Evolutionary conservation across 75 land plant species (phyloP).

Genomic region (Sequoia sempervirens): DNA sequence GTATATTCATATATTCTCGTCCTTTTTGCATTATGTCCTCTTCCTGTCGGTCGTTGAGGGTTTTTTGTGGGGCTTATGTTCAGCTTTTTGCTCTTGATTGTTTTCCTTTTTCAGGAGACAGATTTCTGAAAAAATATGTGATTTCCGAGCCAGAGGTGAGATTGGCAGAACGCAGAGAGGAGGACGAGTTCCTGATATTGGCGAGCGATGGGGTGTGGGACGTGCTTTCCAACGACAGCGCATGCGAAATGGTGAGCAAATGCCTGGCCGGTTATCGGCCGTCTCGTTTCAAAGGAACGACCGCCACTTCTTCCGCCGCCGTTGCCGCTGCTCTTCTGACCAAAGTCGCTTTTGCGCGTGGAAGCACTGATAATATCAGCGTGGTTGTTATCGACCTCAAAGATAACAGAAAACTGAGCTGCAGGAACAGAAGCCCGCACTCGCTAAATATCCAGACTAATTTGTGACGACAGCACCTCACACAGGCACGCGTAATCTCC

Average conservation of each 20-base stretch:
- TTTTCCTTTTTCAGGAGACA: slow-evolving; percentile 10
- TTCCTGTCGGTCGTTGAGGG: not conserved
- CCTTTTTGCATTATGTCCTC: not conserved
- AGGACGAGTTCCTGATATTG: slow-evolving; percentile 20
- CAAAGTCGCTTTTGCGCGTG: slow-evolving; percentile 61
- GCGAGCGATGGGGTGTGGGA: slow-evolving; percentile 31
- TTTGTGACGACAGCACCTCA: not conserved
- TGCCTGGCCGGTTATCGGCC: slow-evolving; percentile 8
- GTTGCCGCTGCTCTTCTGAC: slow-evolving; percentile 65
- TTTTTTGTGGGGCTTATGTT: not conserved
- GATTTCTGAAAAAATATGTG: slow-evolving; percentile 15
- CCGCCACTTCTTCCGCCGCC: not conserved
- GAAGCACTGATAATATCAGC: slow-evolving; percentile 82
- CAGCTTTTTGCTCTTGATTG: not conserved
- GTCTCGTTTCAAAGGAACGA: not conserved
- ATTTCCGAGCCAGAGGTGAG: slow-evolving; percentile 27
- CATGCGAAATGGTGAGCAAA: slow-evolving; percentile 9
- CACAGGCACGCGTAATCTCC: no score
- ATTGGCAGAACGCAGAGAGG: not conserved
- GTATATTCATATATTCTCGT: slow-evolving; percentile 20
- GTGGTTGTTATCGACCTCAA: slow-evolving; percentile 78
- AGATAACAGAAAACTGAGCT: not conserved
- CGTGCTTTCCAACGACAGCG: slow-evolving; percentile 14
- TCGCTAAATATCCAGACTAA: not conserved
- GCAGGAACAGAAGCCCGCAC: not conserved